Conservation (phyloP, 148 eudicot species). For the Linanthus parryae region DNA sequence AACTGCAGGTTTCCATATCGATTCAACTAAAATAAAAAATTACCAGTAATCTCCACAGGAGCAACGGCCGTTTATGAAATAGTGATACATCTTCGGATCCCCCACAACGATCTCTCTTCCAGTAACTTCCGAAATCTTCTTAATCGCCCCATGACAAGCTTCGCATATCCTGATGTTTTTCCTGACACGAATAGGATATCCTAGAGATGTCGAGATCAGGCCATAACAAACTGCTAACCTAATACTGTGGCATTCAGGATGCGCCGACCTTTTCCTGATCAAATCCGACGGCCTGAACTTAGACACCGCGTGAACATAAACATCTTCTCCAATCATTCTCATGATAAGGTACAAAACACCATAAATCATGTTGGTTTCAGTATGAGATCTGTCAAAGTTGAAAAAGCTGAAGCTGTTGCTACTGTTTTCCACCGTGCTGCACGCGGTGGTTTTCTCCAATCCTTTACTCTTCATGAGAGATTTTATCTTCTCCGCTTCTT, state of each 20-base stretch:
- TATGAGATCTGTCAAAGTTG: constrained; percentile 59
- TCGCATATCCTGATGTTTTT: constrained; percentile 73
- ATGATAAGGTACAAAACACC: constrained; percentile 41
- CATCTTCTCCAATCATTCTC: constrained; percentile 44
- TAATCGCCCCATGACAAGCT: constrained; percentile 78
- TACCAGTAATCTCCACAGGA: constrained; percentile 80
- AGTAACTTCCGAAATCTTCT: constrained; percentile 56
- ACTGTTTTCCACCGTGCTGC: constrained; percentile 67
- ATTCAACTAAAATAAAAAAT: not conserved
- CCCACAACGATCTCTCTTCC: constrained; percentile 65
- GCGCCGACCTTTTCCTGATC: constrained; percentile 53
- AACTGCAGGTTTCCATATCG: not conserved
- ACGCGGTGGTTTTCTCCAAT: constrained; percentile 61
- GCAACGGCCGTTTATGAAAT: constrained; percentile 56
- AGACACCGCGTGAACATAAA: constrained; percentile 48
- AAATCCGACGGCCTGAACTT: constrained; percentile 57
- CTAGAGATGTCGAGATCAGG: constrained; percentile 60
- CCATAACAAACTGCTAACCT: constrained; percentile 74
- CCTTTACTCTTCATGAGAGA: constrained; percentile 64
- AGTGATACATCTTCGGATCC: constrained; percentile 74
- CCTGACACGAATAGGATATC: constrained; percentile 60
- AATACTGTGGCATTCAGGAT: constrained; percentile 70
- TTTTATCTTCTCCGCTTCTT: constrained; percentile 50
- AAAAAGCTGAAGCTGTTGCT: constrained; percentile 53
- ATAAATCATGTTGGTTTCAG: constrained; percentile 36